These are phyloP conservation scores for Zea luxurians DNA, from an alignment of 176 grass and related monocot genomes.

Conservation along the genomic window DNA sequence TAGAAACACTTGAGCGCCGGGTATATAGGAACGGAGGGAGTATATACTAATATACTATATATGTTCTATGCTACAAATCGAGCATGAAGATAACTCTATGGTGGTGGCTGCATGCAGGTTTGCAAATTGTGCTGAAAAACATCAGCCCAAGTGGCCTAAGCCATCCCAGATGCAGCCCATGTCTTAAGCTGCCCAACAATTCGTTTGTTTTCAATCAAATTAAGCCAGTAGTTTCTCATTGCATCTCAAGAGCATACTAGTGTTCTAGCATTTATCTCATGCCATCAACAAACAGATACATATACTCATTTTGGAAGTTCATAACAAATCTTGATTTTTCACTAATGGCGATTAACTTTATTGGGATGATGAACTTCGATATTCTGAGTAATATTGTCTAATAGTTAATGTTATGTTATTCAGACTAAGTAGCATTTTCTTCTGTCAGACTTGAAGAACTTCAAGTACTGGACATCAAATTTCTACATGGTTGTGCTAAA, in stretches of 20 bases:
- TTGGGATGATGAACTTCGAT: neutral
- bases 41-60: neutral
- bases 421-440: constrained; percentile 46
- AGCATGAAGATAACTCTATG: neutral
- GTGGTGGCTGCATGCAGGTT: neutral
- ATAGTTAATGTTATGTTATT: neutral
- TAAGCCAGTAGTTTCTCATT: constrained; percentile 13
- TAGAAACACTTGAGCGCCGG: too few relatives aligned
- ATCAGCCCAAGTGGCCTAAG: neutral
- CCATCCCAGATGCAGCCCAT: too few relatives aligned
- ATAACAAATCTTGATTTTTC: neutral
- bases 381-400: constrained; percentile 26
- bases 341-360: constrained; percentile 4
- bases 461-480: constrained; percentile 97
- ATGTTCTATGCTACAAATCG: neutral
- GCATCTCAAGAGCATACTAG: neutral
- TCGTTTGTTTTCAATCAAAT: constrained; percentile 1
- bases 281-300: neutral
- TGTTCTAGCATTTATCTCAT: constrained; percentile 18
- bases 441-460: constrained; percentile 90
- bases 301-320: neutral
- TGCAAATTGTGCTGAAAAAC: neutral
- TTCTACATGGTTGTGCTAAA: constrained; percentile 88
- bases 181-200: neutral
- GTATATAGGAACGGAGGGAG: too few relatives aligned